Evolutionary conservation across 148 eudicot species (phyloP).

Genomic region (Rhododendron ovatum): DNA sequence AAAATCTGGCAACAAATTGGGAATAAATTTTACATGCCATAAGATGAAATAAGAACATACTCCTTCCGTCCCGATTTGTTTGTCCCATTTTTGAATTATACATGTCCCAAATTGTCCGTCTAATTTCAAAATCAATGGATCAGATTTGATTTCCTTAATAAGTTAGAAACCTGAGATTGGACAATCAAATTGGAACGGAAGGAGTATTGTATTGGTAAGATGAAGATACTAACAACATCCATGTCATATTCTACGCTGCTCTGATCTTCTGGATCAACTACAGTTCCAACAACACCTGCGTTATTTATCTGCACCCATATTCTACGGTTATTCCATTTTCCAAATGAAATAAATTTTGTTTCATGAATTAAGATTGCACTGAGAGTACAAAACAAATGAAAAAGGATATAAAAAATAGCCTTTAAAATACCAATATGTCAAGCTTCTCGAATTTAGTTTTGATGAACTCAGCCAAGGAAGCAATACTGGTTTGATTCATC

Average conservation of each 20-base stretch:
- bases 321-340: background rate
- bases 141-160: too few relatives aligned
- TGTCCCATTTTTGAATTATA: too few relatives aligned
- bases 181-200: too few relatives aligned
- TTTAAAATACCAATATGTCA: slow-evolving; percentile 20
- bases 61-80: too few relatives aligned
- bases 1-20: background rate
- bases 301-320: slow-evolving; percentile 14
- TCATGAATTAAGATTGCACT: background rate
- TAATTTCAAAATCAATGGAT: too few relatives aligned
- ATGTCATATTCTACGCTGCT: background rate
- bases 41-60: background rate
- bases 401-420: background rate
- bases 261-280: background rate
- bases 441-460: slow-evolving; percentile 13
- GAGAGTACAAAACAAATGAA: background rate
- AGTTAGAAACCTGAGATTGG: too few relatives aligned
- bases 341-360: background rate
- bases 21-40: background rate
- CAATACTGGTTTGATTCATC: slow-evolving; percentile 9
- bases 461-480: slow-evolving; percentile 13
- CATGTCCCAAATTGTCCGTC: too few relatives aligned
- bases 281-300: slow-evolving; percentile 4
- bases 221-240: background rate
- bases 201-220: background rate